phyloP scores from a whole-genome alignment of 2,329 filamentous ascomycete species.

The Drechslerella dactyloides region DNA sequence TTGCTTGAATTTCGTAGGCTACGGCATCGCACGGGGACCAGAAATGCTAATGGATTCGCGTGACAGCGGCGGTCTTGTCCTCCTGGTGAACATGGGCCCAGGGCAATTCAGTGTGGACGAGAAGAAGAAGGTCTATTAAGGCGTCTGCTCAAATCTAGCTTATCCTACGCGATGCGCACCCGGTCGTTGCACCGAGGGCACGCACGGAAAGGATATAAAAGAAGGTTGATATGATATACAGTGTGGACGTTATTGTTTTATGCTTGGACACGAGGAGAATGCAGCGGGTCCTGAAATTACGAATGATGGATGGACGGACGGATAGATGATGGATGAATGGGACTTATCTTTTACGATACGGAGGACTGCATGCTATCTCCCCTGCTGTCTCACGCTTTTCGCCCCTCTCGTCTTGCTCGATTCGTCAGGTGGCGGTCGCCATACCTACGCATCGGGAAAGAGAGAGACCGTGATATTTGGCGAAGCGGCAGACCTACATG shows the following conservation, averaged over 20 bases:
- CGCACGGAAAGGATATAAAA: too few species aligned
- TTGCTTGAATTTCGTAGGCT: conserved; percentile 10
- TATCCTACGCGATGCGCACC: conserved; percentile 3
- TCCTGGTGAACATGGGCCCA: conserved; percentile 97
- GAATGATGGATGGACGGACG: neutral
- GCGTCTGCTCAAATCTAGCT: neutral
- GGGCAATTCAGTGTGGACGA: conserved; percentile 98
- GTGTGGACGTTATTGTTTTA: too few species aligned
- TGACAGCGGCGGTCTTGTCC: conserved; percentile 79
- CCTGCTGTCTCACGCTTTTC: too few species aligned
- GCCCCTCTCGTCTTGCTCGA: too few species aligned
- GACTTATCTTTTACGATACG: too few species aligned
- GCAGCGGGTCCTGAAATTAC: neutral
- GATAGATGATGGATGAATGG: too few species aligned
- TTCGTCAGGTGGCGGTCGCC: too few species aligned
- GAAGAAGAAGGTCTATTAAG: conserved; percentile 99
- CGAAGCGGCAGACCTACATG: neutral
- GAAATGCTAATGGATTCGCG: conserved; percentile 52
- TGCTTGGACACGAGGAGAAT: too few species aligned
- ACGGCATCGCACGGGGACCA: conserved; percentile 22
- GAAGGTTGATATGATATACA: too few species aligned
- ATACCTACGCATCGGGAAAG: too few species aligned
- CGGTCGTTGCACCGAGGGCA: too few species aligned
- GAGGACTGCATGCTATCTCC: too few species aligned
- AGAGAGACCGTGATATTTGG: neutral